Evolutionary conservation across 164 flowering plant species (phyloP), one percentile per base, ranked within the genome.

Genomic region (Berberis thunbergii): DNA sequence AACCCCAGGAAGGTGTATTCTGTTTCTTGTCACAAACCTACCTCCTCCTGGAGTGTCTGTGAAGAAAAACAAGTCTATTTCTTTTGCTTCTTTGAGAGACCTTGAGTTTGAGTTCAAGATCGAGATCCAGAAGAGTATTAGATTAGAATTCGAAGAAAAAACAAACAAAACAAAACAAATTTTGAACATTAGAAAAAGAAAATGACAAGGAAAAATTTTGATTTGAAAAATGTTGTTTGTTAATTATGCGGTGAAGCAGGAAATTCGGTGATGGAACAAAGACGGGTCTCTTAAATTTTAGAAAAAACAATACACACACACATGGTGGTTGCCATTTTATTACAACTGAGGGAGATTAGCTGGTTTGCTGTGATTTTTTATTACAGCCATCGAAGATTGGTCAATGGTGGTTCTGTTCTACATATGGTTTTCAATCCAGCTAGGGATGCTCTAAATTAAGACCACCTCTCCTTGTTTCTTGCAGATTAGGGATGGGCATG

Each of bases 1-100:
- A 6, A 13, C 66, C 71, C 64, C 45, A 69, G 26, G 57, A 66
- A 54, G 69, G 45, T 43, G 59, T 69, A 60, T 61, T 42, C 12
- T 8, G 10, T 57, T 54, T 48, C 54, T 10, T 52, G 11, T 52
- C 8, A 52, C 26, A 26, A 26, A 26, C 26, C 26, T 26, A 26
- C 26, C 26, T 43, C 70, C 71, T 70, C 71, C 69, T 70, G 73
- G 76, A 73, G 72, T 69, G 69, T 66, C 74, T 50, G 43, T 56
- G 45, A 64, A 54, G 68, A 62, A 65, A 72, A 44, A 64, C 13
- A 57, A 42, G 11, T 54, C 13, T 55, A 38, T 48, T 52, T 40
- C 12, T 63, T 45, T 60, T 46, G 10, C 41, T 49, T 3, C 43
- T 40, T 54, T 10, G 26, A 26, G 7, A 26, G 26, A 26, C 26